phyloP scores from a whole-genome alignment of 2,329 filamentous ascomycete genomes.

The Zymoseptoria ardabiliae region DNA sequence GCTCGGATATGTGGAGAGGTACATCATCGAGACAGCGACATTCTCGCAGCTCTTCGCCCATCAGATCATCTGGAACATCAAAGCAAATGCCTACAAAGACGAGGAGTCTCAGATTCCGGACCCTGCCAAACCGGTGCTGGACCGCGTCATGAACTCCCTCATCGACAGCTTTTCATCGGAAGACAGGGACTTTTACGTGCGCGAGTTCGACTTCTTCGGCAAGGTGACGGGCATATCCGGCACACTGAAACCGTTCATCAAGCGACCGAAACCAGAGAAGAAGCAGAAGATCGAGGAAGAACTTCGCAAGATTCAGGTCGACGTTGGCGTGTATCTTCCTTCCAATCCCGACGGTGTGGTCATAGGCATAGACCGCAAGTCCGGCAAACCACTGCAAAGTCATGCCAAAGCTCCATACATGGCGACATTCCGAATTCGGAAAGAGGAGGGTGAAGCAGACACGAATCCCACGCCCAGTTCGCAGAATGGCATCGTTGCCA shows the following conservation, averaged over 20 bases:
- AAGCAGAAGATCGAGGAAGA: slow-evolving; percentile 99
- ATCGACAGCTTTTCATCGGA: slow-evolving; percentile 70
- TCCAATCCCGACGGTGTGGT: slow-evolving; percentile 96
- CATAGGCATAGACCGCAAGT: slow-evolving; percentile 95
- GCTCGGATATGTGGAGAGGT: slow-evolving; percentile 89
- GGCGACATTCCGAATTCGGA: slow-evolving; percentile 96
- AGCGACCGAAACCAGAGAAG: slow-evolving; percentile 88
- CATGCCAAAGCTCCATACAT: slow-evolving; percentile 98
- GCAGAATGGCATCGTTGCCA: slow-evolving; percentile 25
- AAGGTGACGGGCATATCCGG: slow-evolving; percentile 94
- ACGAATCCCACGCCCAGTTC: slow-evolving; percentile 21
- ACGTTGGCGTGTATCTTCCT: slow-evolving; percentile 93
- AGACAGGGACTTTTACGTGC: slow-evolving; percentile 82
- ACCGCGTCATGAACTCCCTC: slow-evolving; percentile 80
- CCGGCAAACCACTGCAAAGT: slow-evolving; percentile 91
- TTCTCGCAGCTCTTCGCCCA: slow-evolving; percentile 98
- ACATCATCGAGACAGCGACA: slow-evolving; percentile 93
- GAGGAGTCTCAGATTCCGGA: slow-evolving; percentile 89
- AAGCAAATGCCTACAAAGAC: slow-evolving; percentile 96
- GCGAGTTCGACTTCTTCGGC: slow-evolving; percentile 96
- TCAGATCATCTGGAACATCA: slow-evolving; percentile 99
- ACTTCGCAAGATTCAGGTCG: slow-evolving; percentile 90
- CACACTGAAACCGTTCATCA: slow-evolving; percentile 89
- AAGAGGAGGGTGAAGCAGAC: slow-evolving; percentile 56
- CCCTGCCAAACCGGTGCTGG: slow-evolving; percentile 84